Percentiles rank a stretch among this genome's conserved stretches.
These are phyloP conservation scores for Salix koriyanagi DNA, from an alignment of 345 rosid genomes.

Conservation along the genomic window DNA sequence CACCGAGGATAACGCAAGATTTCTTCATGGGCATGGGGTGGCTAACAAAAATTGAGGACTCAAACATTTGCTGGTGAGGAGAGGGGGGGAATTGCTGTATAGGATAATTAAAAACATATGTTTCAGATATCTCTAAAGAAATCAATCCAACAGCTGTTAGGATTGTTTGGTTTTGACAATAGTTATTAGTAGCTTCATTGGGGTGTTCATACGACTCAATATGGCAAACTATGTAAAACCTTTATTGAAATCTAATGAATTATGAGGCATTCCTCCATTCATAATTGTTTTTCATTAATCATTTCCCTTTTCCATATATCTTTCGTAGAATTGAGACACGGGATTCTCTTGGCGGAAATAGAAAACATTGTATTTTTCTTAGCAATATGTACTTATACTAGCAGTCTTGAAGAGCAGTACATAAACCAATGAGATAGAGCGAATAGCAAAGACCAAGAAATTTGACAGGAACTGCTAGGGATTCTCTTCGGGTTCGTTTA, in stretches of 20 bases:
- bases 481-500: conserved; percentile 22
- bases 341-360: neutral
- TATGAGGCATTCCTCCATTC: conserved; percentile 35
- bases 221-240: conserved; percentile 6
- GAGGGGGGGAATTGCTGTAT: conserved; percentile 29
- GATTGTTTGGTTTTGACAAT: conserved; percentile 10
- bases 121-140: conserved; percentile 17
- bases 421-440: neutral
- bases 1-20: conserved; percentile 84
- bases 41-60: conserved; percentile 52
- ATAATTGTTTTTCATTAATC: neutral
- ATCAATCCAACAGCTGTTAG: conserved; percentile 14
- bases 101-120: conserved; percentile 6
- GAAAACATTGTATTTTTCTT: neutral
- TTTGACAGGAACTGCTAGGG: neutral
- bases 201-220: conserved; percentile 21
- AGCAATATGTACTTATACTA: neutral
- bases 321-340: neutral
- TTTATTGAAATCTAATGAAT: conserved; percentile 17
- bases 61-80: neutral
- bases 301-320: neutral
- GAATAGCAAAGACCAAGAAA: conserved; percentile 3
- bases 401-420: neutral
- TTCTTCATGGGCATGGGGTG: conserved; percentile 88
- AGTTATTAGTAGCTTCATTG: conserved; percentile 16